Evolutionary conservation across 2,329 filamentous ascomycete genomes (phyloP), one percentile per base, ranked within the genome.

Genomic region (Aspergillus sclerotialis): DNA sequence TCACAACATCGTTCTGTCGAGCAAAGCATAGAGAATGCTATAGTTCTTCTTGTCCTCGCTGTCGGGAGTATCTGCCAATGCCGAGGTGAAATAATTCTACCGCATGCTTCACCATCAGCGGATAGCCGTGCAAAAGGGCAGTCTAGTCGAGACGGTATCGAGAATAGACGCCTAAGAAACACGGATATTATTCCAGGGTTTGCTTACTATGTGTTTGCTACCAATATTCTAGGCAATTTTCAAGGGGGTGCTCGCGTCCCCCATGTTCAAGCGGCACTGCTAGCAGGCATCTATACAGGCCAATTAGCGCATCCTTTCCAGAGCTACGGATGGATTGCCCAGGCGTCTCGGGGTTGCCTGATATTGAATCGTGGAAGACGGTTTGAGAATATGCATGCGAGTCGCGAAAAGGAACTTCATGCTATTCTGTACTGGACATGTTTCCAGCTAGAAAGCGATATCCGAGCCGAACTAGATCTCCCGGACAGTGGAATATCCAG

Each of bases 391-490:
- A 46, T 63, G 37, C 37, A 42, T 17, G 52, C 58, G 10, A 50
- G 52, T 2, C 40, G 45, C 5, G 27, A 45, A 4, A 57, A 80
- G 48, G 85, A 88, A 52, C 70, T 82, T 37, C 69, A 82, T 23
- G 69, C 82, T 10, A 73, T 93, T 48, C 82, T 86, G 0, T 95
- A 89, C 51, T 96, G 90, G 90, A 92, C 89, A 6, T 94, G 86
- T 55, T 67, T 95, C 43, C 90, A 96, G 53, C 71, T 96, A 8
- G 90, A 96, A 61, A 94, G 88, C 60, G 90, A 96, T 58, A 86
- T 96, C 29, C 73, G 95, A 30, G 92, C 92, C 3, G 92, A 98
- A 61, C 70, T 96, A 39, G 74, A 76, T 38, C 64, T 82, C 10
- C 76, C 76, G 4, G 67, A 72, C 2, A 81, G 76, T 51, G 73